Evolutionary conservation across 495 filamentous ascomycete species (phyloP).

Genomic region (Collariella sp.): DNA sequence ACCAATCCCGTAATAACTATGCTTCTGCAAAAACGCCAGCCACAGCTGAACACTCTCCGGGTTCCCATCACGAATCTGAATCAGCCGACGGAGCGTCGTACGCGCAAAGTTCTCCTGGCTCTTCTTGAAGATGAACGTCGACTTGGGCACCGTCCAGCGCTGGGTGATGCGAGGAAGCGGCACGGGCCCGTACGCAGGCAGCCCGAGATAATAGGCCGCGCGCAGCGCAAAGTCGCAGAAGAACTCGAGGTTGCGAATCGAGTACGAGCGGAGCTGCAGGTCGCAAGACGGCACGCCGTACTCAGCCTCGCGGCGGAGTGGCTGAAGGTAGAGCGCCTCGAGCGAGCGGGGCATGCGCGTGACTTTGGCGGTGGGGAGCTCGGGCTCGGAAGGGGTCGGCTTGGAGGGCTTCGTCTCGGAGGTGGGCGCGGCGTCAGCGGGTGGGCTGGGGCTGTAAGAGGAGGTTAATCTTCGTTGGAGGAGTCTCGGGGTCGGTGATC

Average conservation of each 20-base stretch:
- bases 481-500: not conserved
- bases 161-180: slow-evolving; percentile 81
- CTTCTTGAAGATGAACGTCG: slow-evolving; percentile 92
- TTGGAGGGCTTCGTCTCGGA: not conserved
- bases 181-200: slow-evolving; percentile 78
- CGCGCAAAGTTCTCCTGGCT: slow-evolving; percentile 96
- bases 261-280: slow-evolving; percentile 88
- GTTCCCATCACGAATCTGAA: slow-evolving; percentile 90
- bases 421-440: not conserved
- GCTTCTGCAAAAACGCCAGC: slow-evolving; percentile 83
- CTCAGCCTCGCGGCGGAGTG: slow-evolving; percentile 63
- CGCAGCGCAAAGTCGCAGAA: slow-evolving; percentile 92
- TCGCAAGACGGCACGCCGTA: slow-evolving; percentile 79
- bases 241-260: slow-evolving; percentile 82
- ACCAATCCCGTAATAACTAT: slow-evolving; percentile 86
- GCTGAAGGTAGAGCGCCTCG: slow-evolving; percentile 77
- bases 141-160: slow-evolving; percentile 88
- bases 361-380: not conserved
- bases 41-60: slow-evolving; percentile 81
- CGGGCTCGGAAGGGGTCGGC: not conserved
- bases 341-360: slow-evolving; percentile 27
- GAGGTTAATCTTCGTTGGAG: not conserved
- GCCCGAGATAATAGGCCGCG: slow-evolving; percentile 85
- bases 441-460: not conserved
- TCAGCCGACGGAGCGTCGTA: slow-evolving; percentile 73